phyloP scores from a whole-genome alignment of 164 flowering plant genomes.

The Magnolia sinica region DNA sequence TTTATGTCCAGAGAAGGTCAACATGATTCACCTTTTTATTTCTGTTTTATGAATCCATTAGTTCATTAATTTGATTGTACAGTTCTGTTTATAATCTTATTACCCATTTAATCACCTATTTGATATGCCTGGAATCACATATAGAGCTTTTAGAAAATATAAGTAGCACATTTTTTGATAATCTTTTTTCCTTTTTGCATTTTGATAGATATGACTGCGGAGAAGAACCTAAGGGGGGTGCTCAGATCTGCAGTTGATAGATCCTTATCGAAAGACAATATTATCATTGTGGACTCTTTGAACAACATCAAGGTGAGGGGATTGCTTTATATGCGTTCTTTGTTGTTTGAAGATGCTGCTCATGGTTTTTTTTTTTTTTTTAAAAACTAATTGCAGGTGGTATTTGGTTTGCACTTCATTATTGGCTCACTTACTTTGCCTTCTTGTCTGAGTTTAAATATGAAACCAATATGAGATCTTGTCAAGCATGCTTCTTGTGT shows the following conservation, averaged over 20 bases:
- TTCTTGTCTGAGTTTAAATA: not conserved
- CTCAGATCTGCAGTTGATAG: conserved; percentile 89
- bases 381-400: not conserved
- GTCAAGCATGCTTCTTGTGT: not conserved
- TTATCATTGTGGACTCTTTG: conserved; percentile 84
- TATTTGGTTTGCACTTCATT: not conserved
- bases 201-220: conserved; percentile 52
- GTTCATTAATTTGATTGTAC: not conserved
- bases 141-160: not conserved
- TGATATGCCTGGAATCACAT: not conserved
- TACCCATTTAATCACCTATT: not conserved
- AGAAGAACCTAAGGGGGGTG: conserved; percentile 83
- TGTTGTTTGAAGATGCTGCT: not conserved
- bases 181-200: conserved; percentile 3
- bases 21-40: not conserved
- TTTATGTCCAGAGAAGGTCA: not conserved
- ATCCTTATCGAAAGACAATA: conserved; percentile 58
- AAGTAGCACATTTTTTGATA: not conserved
- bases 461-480: not conserved
- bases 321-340: not conserved
- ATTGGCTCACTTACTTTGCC: not conserved
- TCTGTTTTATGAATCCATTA: not conserved
- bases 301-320: conserved; percentile 67
- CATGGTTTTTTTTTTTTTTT: not conserved
- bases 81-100: not conserved